Conservation (phyloP, 2,329 filamentous ascomycete species). For the Grosmannia clavigera region DNA sequence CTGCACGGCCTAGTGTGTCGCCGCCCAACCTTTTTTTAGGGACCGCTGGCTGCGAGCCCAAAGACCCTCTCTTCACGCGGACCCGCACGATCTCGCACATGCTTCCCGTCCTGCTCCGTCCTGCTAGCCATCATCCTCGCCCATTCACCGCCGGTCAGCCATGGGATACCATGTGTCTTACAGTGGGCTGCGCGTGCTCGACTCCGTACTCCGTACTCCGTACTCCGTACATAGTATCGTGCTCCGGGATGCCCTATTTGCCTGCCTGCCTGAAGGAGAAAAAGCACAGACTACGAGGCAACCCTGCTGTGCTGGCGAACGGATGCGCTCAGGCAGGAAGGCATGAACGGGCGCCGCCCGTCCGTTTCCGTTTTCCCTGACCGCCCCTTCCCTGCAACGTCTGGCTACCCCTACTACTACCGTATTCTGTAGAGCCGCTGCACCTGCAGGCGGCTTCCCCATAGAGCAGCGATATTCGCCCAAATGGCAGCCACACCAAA, state of each 20-base stretch:
- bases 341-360: background rate
- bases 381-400: background rate
- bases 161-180: background rate
- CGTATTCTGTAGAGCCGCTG: background rate
- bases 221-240: no score
- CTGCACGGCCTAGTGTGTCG: background rate
- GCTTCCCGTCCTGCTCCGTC: background rate
- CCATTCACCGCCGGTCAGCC: background rate
- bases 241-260: background rate
- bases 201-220: no score
- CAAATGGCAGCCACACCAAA: background rate
- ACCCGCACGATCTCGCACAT: background rate
- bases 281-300: background rate
- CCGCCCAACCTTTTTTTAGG: background rate
- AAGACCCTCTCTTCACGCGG: background rate
- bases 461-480: background rate
- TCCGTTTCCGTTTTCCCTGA: background rate
- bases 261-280: background rate
- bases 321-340: background rate
- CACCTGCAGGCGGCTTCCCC: no score
- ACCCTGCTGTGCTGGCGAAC: background rate
- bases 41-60: background rate
- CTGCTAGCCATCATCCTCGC: background rate
- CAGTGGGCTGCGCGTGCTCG: no score
- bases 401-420: background rate